phyloP scores from a whole-genome alignment of 148 eudicot genomes.

The Nepenthes gracilis region DNA sequence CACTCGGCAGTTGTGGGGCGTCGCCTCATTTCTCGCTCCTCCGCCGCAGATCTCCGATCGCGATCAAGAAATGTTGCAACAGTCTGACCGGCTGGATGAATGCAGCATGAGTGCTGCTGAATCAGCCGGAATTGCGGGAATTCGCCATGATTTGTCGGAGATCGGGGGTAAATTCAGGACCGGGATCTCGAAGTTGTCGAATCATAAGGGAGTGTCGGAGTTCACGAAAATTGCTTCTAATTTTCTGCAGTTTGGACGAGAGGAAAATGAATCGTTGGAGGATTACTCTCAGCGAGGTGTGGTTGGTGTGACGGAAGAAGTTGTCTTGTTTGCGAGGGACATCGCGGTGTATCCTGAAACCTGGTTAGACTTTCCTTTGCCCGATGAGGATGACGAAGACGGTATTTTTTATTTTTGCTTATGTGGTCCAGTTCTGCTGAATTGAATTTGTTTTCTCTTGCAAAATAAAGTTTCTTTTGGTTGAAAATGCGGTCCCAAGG shows the following conservation, averaged over 20 bases:
- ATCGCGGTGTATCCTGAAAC: constrained; percentile 85
- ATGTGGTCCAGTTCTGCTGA: too few species aligned
- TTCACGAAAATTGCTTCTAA: constrained; percentile 69
- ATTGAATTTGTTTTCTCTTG: too few species aligned
- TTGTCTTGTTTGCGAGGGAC: constrained; percentile 59
- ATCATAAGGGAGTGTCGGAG: constrained; percentile 48
- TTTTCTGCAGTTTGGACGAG: constrained; percentile 46
- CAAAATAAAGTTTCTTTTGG: too few species aligned
- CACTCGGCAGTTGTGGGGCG: constrained; percentile 76
- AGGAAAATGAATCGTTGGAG: constrained; percentile 25
- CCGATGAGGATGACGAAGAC: constrained; percentile 41
- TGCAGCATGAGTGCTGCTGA: constrained; percentile 7
- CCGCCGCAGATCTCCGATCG: constrained; percentile 34
- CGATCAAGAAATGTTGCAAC: background rate
- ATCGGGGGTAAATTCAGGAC: constrained; percentile 70
- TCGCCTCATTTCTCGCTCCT: constrained; percentile 85
- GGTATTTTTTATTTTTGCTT: background rate
- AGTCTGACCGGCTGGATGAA: background rate
- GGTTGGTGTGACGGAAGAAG: constrained; percentile 78
- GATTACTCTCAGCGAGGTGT: constrained; percentile 31
- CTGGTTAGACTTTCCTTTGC: constrained; percentile 90
- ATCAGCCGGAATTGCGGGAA: constrained; percentile 25
- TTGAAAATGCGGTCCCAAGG: too few species aligned
- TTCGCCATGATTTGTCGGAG: constrained; percentile 65
- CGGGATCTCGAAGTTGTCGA: constrained; percentile 69